Percentiles rank a stretch among this genome's conserved stretches.
phyloP scores from a whole-genome alignment of 2,329 filamentous ascomycete species.

The Trichoderma endophyticum region DNA sequence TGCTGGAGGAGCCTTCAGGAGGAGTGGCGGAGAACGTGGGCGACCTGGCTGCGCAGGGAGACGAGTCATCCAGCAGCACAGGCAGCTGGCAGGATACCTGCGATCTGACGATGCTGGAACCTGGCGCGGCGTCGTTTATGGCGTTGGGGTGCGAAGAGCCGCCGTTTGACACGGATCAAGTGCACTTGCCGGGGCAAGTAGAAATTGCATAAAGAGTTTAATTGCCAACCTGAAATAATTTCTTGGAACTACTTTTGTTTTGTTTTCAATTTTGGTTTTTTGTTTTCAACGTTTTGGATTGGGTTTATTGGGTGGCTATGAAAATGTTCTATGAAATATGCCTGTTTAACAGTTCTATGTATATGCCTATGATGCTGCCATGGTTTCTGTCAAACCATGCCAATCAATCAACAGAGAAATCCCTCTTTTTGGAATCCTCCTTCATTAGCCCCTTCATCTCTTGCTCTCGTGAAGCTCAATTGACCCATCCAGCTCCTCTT shows the following conservation, averaged over 20 bases:
- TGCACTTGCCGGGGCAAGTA: conserved; percentile 13
- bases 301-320: background rate
- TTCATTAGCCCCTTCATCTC: background rate
- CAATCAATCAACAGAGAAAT: background rate
- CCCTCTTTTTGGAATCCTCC: background rate
- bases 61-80: conserved; percentile 8
- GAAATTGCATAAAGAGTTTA: conserved; percentile 1
- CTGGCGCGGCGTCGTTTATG: conserved; percentile 5
- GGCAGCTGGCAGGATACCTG: conserved; percentile 15
- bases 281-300: background rate
- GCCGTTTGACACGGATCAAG: conserved; percentile 13
- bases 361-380: background rate
- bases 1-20: conserved; percentile 6
- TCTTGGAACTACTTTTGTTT: background rate
- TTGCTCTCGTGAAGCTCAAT: background rate
- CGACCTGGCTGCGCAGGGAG: background rate
- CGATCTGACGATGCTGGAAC: conserved; percentile 13
- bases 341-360: background rate
- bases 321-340: conserved; percentile 4
- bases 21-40: background rate
- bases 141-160: background rate
- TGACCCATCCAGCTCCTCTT: background rate
- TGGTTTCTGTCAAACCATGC: background rate
- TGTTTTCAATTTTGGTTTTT: background rate
- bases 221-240: background rate